A percentile compares a stretch with the other conserved stretches of the same genome.
These are phyloP conservation scores for Scheffersomyces ergatensis DNA, from an alignment of 805 yeast species.

Conservation along the genomic window DNA sequence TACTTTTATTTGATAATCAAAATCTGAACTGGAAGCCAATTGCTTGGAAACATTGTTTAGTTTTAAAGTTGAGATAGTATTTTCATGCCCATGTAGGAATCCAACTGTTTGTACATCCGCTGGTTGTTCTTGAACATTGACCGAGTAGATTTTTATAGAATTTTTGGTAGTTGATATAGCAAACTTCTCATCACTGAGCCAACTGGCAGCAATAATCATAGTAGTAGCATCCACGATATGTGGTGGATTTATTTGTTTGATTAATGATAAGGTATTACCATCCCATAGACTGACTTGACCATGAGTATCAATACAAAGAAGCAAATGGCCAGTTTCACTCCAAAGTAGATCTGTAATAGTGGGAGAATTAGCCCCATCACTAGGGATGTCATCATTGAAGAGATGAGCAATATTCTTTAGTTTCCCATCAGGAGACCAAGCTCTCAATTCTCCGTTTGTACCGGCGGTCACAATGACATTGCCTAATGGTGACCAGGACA, in stretches of 20 bases:
- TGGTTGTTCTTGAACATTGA: conserved; percentile 9
- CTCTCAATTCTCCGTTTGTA: conserved; percentile 67
- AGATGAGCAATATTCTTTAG: conserved; percentile 46
- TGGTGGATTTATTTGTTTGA: conserved; percentile 23
- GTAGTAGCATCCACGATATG: conserved; percentile 1
- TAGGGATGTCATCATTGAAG: conserved; percentile 5
- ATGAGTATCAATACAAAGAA: conserved; percentile 56
- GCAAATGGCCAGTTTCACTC: conserved; percentile 53
- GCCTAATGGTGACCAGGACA: conserved; percentile 70
- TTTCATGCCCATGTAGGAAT: conserved; percentile 57
- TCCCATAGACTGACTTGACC: conserved; percentile 61
- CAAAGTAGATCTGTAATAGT: conserved; percentile 57
- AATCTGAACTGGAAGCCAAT: conserved; percentile 72
- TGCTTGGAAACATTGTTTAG: conserved; percentile 53
- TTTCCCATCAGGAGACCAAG: conserved; percentile 76
- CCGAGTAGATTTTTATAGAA: conserved; percentile 53
- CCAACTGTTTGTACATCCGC: conserved; percentile 26
- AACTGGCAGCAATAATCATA: conserved; percentile 51
- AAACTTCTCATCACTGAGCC: conserved; percentile 71
- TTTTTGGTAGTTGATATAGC: conserved; percentile 65
- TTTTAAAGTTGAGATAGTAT: conserved; percentile 51
- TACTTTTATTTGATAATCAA: conserved; percentile 63
- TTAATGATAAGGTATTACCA: conserved; percentile 36
- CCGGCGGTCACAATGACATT: conserved; percentile 59
- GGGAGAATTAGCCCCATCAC: conserved; percentile 1